These are phyloP conservation scores for Mortierella sp. DNA, from an alignment of 371 early-diverging fungal genomes.

Conservation along the genomic window DNA sequence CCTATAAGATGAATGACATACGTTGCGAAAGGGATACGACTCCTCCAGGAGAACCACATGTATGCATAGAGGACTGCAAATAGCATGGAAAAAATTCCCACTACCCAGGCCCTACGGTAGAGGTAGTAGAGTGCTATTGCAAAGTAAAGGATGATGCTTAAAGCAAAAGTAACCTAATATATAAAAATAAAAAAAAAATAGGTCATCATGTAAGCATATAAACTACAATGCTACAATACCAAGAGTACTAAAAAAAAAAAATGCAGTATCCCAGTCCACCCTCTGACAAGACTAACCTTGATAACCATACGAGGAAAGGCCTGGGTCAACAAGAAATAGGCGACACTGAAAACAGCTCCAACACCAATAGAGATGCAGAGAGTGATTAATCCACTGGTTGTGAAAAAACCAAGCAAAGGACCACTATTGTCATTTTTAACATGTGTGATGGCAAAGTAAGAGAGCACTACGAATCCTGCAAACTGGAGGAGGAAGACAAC, in stretches of 20 bases:
- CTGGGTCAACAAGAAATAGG: slow-evolving; percentile 40
- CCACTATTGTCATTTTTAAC: slow-evolving; percentile 22
- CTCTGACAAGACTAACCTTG: slow-evolving; percentile 21
- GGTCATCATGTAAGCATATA: slow-evolving; percentile 3
- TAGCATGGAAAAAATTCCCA: slow-evolving; percentile 46
- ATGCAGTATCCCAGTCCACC: background rate
- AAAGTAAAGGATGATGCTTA: slow-evolving; percentile 37
- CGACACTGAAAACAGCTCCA: slow-evolving; percentile 35
- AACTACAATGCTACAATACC: no score
- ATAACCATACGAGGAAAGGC: slow-evolving; percentile 44
- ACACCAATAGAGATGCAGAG: slow-evolving; percentile 37
- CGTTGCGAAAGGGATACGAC: slow-evolving; percentile 60
- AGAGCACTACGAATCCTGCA: slow-evolving; percentile 59
- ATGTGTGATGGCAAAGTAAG: slow-evolving; percentile 47
- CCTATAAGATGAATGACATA: background rate
- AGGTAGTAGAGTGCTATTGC: slow-evolving; percentile 38
- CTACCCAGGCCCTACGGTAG: slow-evolving; percentile 29
- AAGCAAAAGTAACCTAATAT: slow-evolving; percentile 60
- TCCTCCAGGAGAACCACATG: slow-evolving; percentile 57
- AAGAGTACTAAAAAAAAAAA: background rate
- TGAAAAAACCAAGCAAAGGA: slow-evolving; percentile 18
- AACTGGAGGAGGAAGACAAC: slow-evolving; percentile 61
- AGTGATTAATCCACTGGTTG: slow-evolving; percentile 33
- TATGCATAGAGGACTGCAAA: slow-evolving; percentile 55
- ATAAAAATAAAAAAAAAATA: background rate